Evolutionary conservation across 78 protist genomes (phyloP), one percentile per base, ranked within the genome.

Genomic region (Tieghemostelium lacteum): DNA sequence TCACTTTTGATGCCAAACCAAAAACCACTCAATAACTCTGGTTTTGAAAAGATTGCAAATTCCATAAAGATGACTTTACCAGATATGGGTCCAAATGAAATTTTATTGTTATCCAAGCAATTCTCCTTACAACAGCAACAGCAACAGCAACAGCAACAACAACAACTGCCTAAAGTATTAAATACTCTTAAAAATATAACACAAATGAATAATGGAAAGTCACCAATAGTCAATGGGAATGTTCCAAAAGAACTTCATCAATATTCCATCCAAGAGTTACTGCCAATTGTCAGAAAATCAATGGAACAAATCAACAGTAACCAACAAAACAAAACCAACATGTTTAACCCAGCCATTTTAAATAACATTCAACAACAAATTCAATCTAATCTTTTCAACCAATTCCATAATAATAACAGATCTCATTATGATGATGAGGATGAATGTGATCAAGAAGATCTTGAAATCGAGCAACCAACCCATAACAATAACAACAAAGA

Each of bases 51-150:
- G 71, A 36, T 31, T 36, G 45, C 71, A 36, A 17, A 17, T 64
- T 3, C 71, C 49, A 29, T 31, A 31, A 37, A 37, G 29, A 36
- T 64, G 2, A n/a, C 37, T 16, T 3, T 1, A 20, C 55, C 73
- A 17, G 73, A 66, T 40, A 64, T 64, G 72, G 42, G 29, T 50
- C 75, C 60, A 26, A 73, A 40, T 40, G 83, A 73, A 39, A 73
- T 73, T 50, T 22, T 57, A 20, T 19, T 73, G 54, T 33, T 73
- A 5, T 72, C 83, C 3, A 73, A 58, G 14, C 83, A 75, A 75
- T 20, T 40, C 22, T 45, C 86, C 10, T 52, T 34, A 64, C 66
- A 67, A 64, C 73, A 64, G 29, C 66, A 67, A 52, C 50, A 40
- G 39, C 26, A 78, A 45, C 73, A 77, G 29, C 73, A 76, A 49